These are phyloP conservation scores for Pulveroboletus sp. DNA, from an alignment of 1,284 basidiomycete genomes.

Conservation along the genomic window DNA sequence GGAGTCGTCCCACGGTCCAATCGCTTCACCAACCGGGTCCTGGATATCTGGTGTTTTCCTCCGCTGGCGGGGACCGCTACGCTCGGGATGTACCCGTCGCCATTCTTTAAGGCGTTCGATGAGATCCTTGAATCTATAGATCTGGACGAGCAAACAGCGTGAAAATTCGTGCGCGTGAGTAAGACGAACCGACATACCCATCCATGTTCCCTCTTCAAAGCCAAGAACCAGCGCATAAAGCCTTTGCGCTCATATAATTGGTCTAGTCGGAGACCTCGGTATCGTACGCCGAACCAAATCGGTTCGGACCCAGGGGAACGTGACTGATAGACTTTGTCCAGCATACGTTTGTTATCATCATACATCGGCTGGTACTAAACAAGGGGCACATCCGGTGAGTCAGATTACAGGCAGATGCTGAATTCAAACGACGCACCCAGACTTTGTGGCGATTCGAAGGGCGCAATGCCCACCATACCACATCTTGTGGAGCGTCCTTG, in stretches of 20 bases:
- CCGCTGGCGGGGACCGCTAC: neutral
- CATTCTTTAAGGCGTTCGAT: slow-evolving; percentile 13
- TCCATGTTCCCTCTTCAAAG: neutral
- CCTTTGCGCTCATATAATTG: slow-evolving; percentile 12
- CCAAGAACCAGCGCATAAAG: slow-evolving; percentile 12
- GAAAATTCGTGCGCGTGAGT: neutral
- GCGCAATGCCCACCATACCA: slow-evolving; percentile 19
- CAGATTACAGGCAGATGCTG: neutral
- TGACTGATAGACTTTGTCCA: slow-evolving; percentile 19
- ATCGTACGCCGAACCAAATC: slow-evolving; percentile 27
- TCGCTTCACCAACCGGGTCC: slow-evolving; percentile 19
- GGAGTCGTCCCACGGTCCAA: slow-evolving; percentile 19
- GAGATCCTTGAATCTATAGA: slow-evolving; percentile 12
- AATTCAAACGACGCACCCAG: slow-evolving; percentile 14
- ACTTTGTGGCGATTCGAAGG: neutral
- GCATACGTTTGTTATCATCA: slow-evolving; percentile 8
- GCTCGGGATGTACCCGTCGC: slow-evolving; percentile 16
- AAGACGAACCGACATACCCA: slow-evolving; percentile 8
- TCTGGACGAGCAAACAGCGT: neutral
- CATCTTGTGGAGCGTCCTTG: slow-evolving; percentile 14
- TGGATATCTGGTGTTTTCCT: slow-evolving; percentile 7
- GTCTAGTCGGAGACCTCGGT: slow-evolving; percentile 19
- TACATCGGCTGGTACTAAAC: slow-evolving; percentile 17
- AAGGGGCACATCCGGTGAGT: neutral
- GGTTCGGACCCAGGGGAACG: slow-evolving; percentile 29